Base-by-base conservation (phyloP, 2,329 filamentous ascomycete species). In the Canariomyces notabilis region DNA sequence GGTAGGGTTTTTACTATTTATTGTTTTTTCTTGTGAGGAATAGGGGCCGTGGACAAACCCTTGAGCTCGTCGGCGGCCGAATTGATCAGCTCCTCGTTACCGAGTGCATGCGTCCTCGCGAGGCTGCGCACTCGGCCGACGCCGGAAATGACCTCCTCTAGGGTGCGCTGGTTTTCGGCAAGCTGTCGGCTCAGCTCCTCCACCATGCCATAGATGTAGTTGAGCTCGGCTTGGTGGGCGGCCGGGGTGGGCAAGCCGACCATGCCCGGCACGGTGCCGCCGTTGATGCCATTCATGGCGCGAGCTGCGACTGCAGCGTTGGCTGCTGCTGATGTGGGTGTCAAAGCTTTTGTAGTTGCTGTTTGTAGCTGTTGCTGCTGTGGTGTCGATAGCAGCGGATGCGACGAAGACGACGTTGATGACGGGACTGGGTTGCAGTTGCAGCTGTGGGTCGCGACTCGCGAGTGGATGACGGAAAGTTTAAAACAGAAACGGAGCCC, bases 141-240 rank as follows among this genome's bases (percentile, higher is more conserved):
- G 33, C 77, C 77, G n/a, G 70, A 72, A 40, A 84, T 77, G 37
- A 85, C 82, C 20, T 81, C 77, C 53, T 82, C 77, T n/a, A 79
- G 76, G 31, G 77, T 74, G 34, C 74, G 71, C 54, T 77, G 71
- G 60, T 82, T 82, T 42, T 82, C 77, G 11, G 79, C 74, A 22
- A 84, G 69, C 59, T 82, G 77, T 26, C 76, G 74, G 57, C 79
- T 82, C 38, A 84, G 69, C 60, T 82, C 79, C 58, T 85, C 81
- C 9, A 85, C 80, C 76, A 84, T 80, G 54, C 72, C 71, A 60
- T 83, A 83, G 59, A 85, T 82, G 64, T 82, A 80, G 60, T 82
- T 82, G 50, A 85, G 73, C 63, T 85, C 81, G 42, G 80, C 76
- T 63, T 84, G 80, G 61, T 85, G 80, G 38, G 80, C 80, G 15